phyloP scores from a whole-genome alignment of 1,284 basidiomycete genomes.

The Takashimella koratensis region DNA sequence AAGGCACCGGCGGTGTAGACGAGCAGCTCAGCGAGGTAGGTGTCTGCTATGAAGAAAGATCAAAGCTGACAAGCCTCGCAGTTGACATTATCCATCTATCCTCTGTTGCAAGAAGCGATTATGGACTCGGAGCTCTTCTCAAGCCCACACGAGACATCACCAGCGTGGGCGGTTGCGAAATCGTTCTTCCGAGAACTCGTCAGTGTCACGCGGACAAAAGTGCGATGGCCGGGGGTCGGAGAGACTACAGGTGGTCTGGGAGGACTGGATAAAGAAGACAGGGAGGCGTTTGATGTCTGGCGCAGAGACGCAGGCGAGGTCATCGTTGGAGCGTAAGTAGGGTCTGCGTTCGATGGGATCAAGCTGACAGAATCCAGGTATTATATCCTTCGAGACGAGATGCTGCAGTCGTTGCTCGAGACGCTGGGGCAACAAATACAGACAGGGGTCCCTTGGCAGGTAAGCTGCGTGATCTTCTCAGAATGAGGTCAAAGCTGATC shows the following conservation, averaged over 20 bases:
- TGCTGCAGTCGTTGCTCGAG: slow-evolving; percentile 61
- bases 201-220: slow-evolving; percentile 64
- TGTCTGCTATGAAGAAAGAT: neutral
- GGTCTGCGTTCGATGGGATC: neutral
- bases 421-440: slow-evolving; percentile 31
- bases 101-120: slow-evolving; percentile 78
- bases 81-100: slow-evolving; percentile 81
- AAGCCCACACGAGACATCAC: slow-evolving; percentile 49
- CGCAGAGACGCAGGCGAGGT: slow-evolving; percentile 85
- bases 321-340: slow-evolving; percentile 75
- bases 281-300: slow-evolving; percentile 53
- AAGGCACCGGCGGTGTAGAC: slow-evolving; percentile 70
- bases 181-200: slow-evolving; percentile 75
- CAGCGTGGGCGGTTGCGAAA: slow-evolving; percentile 59
- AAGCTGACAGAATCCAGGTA: slow-evolving; percentile 56
- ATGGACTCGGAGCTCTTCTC: slow-evolving; percentile 64
- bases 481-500: slow-evolving; percentile 45
- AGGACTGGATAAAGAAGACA: slow-evolving; percentile 61
- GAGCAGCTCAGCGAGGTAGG: slow-evolving; percentile 72
- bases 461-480: neutral
- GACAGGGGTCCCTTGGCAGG: slow-evolving; percentile 25
- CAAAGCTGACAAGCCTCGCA: too few species aligned
- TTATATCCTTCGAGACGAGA: slow-evolving; percentile 76
- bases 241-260: slow-evolving; percentile 45
- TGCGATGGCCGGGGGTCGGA: slow-evolving; percentile 59